A percentile compares a stretch with the other conserved stretches of the same genome.
phyloP scores from a whole-genome alignment of 2,329 filamentous ascomycete species.

The Cytospora mali region DNA sequence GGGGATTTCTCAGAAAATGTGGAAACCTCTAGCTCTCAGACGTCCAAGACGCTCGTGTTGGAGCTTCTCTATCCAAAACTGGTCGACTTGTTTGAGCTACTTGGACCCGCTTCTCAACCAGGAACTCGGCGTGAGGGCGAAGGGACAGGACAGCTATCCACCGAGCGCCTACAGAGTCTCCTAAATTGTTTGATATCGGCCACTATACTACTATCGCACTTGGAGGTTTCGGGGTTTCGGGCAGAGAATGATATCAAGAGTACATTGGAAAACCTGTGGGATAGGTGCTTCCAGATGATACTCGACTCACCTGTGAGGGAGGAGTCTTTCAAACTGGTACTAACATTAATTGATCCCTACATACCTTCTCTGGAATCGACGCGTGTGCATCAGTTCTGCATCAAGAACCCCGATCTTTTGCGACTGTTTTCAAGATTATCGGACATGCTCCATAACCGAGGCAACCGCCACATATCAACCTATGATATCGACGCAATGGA shows the following conservation, averaged over 20 bases:
- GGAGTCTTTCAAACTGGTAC: conserved; percentile 49
- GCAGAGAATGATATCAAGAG: conserved; percentile 54
- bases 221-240: conserved; percentile 50
- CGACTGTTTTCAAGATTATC: conserved; percentile 47
- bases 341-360: conserved; percentile 48
- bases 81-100: conserved; percentile 51
- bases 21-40: conserved; percentile 38
- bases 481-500: conserved; percentile 62
- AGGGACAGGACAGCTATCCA: conserved; percentile 51
- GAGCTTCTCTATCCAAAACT: conserved; percentile 58
- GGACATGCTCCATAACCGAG: conserved; percentile 37
- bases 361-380: conserved; percentile 48
- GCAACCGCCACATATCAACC: conserved; percentile 37
- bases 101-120: conserved; percentile 46
- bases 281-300: conserved; percentile 45
- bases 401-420: conserved; percentile 46
- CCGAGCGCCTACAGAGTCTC: conserved; percentile 56
- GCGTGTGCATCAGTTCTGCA: conserved; percentile 43
- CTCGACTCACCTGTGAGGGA: conserved; percentile 49
- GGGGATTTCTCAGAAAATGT: conserved; percentile 6
- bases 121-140: conserved; percentile 42
- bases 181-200: conserved; percentile 51
- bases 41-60: conserved; percentile 53
- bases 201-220: conserved; percentile 50
- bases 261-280: conserved; percentile 44